These are phyloP conservation scores for Gymnopilus dilepis DNA, from an alignment of 768 basidiomycete genomes.

Conservation along the genomic window DNA sequence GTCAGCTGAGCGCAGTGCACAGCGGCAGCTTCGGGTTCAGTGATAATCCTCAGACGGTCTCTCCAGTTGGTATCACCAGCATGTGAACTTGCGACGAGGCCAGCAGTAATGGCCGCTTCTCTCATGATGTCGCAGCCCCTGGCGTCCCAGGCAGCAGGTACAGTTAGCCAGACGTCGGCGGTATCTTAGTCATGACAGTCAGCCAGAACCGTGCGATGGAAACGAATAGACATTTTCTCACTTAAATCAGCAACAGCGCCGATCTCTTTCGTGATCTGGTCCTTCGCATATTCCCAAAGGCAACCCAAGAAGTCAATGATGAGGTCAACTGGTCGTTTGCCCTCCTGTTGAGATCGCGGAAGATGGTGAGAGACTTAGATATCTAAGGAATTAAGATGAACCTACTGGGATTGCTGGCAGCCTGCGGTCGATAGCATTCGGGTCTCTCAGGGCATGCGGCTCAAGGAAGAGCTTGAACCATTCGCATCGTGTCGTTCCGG, in stretches of 20 bases:
- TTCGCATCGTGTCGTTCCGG: constrained; percentile 62
- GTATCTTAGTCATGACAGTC: constrained; percentile 53
- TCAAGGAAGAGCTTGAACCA: constrained; percentile 90
- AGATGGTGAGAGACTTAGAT: constrained; percentile 14
- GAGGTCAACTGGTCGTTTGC: constrained; percentile 77
- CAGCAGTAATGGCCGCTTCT: constrained; percentile 80
- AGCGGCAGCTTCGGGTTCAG: constrained; percentile 86
- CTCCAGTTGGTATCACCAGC: constrained; percentile 79
- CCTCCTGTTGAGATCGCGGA: constrained; percentile 49
- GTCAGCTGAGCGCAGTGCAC: constrained; percentile 87
- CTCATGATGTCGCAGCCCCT: constrained; percentile 87
- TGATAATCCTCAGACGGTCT: constrained; percentile 84
- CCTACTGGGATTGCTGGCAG: constrained; percentile 80
- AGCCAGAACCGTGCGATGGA: constrained; percentile 1
- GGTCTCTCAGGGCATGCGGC: constrained; percentile 78
- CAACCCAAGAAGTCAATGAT: constrained; percentile 85
- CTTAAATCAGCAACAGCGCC: constrained; percentile 86
- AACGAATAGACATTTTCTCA: constrained; percentile 36
- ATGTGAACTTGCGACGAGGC: constrained; percentile 72
- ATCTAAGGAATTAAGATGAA: constrained; percentile 16
- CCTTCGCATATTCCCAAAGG: constrained; percentile 87
- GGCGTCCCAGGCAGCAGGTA: constrained; percentile 92
- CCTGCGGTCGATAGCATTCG: constrained; percentile 72
- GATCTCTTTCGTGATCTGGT: constrained; percentile 86
- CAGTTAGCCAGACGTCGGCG: constrained; percentile 86